Evolutionary conservation across 768 basidiomycete genomes (phyloP), one percentile per base, ranked within the genome.

Genomic region (Neoboletus magnificus): DNA sequence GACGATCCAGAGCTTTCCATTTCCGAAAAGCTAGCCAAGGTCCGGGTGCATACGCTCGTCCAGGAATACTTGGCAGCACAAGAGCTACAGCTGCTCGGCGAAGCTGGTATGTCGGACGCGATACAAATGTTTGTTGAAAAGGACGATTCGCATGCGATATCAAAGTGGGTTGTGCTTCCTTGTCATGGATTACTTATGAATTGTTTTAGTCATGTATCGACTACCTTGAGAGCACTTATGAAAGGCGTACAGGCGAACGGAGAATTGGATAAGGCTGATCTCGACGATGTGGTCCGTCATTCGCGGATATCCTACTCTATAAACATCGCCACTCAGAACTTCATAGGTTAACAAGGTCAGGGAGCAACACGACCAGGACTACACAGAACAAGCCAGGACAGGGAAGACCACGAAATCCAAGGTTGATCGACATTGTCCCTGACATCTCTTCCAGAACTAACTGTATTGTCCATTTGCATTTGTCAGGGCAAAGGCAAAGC

Each of bases 71-170:
- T 99, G 45, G 79, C 85, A 8, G 94, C 92, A 48, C 97, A 98
- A 74, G 91, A 95, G 69, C 73, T 98, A 65, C 93, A 97, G 75
- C 74, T 98, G 48, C 75, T 98, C 18, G 91, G 89, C 1, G 94
- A 97, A 73, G 78, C 79, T 40, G 93, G 89, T 25, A 91, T 99
- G 89, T 87, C 86, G 39, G 91, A 94, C 68, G 97, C 97, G 7
- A 94, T 99, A 50, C 87, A 91, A 76, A 80, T 87, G 72, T 98
- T 91, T 73, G 95, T 99, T 56, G 95, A 98, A 71, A 99, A 99
- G 78, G 96, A 98, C 66, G 94, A 97, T 70, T 85, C 83, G 29
- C 90, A 94, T 75, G 93, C 96, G 10, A 96, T 99, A 66, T 82
- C 86, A 60, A 81, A 77, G 93, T 94, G 60, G 61, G 89, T 81